Conservation (phyloP, 371 early-diverging fungal species). For the Zychaea mexicana region DNA sequence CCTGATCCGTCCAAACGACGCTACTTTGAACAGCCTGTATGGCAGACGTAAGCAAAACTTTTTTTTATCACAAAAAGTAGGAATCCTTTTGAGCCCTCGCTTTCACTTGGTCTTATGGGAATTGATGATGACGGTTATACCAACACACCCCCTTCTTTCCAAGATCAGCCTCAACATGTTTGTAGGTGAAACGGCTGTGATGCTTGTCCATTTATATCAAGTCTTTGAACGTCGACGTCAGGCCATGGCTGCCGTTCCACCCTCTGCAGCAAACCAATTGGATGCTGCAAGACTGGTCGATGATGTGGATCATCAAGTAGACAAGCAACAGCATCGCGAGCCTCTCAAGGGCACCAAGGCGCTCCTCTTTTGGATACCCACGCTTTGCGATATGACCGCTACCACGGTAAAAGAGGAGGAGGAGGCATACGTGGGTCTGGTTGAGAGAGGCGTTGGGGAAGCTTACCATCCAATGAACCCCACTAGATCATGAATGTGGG, state of each 20-base stretch:
- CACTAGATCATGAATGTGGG: slow-evolving; percentile 95
- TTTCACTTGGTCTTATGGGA: no score
- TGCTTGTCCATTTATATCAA: slow-evolving; percentile 46
- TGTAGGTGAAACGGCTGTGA: slow-evolving; percentile 79
- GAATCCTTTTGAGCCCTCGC: no score
- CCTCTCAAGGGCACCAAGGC: slow-evolving; percentile 60
- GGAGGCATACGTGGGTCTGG: no score
- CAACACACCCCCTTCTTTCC: no score
- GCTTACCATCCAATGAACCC: neutral
- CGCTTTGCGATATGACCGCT: slow-evolving; percentile 89
- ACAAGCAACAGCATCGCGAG: slow-evolving; percentile 13
- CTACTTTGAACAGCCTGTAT: slow-evolving; percentile 95
- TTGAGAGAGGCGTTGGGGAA: neutral
- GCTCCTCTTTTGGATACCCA: slow-evolving; percentile 87
- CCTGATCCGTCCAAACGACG: slow-evolving; percentile 71
- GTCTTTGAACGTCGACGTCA: slow-evolving; percentile 18
- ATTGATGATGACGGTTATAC: no score
- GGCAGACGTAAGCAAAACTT: slow-evolving; percentile 77
- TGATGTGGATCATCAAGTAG: slow-evolving; percentile 32
- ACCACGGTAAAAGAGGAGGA: slow-evolving; percentile 79
- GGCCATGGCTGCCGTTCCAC: slow-evolving; percentile 19
- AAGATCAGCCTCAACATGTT: slow-evolving; percentile 93
- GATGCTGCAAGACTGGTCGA: slow-evolving; percentile 39
- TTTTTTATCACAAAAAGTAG: no score
- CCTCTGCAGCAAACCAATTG: slow-evolving; percentile 45